Evolutionary conservation across 2,329 filamentous ascomycete species (phyloP).

Genomic region (Fusarium sp.): DNA sequence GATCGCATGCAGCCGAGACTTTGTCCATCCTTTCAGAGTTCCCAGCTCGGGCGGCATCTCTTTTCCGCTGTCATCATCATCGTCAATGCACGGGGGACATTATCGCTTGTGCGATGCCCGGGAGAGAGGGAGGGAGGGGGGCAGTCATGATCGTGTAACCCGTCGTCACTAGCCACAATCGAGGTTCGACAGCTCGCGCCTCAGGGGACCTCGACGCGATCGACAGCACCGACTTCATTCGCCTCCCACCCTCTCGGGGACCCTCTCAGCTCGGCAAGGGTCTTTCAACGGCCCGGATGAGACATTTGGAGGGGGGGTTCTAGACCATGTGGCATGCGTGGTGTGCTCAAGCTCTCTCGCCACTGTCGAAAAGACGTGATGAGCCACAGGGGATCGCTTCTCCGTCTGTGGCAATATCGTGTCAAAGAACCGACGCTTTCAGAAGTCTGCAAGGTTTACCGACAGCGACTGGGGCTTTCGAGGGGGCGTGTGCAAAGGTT

Average conservation of each 20-base stretch:
- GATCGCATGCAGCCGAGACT: constrained; percentile 22
- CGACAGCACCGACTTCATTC: constrained; percentile 20
- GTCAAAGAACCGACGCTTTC: not conserved
- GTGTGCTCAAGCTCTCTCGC: constrained; percentile 16
- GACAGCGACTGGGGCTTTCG: constrained; percentile 30
- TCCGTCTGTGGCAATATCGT: constrained; percentile 22
- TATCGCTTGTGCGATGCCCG: not conserved
- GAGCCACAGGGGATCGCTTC: constrained; percentile 35
- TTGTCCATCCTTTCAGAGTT: not conserved
- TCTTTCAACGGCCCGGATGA: constrained; percentile 36
- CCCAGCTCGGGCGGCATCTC: constrained; percentile 18
- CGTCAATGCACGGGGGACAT: not conserved
- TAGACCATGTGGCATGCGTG: constrained; percentile 30
- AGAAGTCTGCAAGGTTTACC: not conserved
- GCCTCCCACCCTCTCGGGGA: not conserved
- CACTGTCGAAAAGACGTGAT: constrained; percentile 10
- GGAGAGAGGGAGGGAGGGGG: not conserved
- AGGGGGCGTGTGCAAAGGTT: constrained; percentile 32
- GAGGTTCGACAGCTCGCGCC: constrained; percentile 32
- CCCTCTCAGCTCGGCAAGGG: constrained; percentile 40
- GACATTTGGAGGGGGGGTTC: constrained; percentile 16
- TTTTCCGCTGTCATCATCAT: constrained; percentile 10
- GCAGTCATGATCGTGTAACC: constrained; percentile 23
- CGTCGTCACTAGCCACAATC: constrained; percentile 39
- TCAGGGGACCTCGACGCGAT: constrained; percentile 26